phyloP scores from a whole-genome alignment of 116 monocot species.

The Trichopus zeylanicus region DNA sequence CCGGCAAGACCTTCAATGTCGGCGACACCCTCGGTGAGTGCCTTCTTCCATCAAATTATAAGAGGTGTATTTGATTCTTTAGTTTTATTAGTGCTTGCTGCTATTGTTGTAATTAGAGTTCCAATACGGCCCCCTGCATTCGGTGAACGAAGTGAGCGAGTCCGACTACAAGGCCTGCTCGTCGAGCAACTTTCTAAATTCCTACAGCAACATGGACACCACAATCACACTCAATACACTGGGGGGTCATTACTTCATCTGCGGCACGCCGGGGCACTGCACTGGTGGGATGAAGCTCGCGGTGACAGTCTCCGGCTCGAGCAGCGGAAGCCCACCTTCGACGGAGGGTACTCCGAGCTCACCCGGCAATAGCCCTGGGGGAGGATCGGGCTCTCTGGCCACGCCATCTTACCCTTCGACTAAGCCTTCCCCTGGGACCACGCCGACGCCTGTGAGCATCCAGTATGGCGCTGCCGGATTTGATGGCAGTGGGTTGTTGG shows the following conservation, averaged over 20 bases:
- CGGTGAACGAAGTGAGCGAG: conserved; percentile 35
- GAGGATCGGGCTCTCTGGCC: background rate
- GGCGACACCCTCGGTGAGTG: conserved; percentile 48
- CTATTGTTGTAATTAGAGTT: conserved; percentile 23
- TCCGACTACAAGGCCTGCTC: conserved; percentile 48
- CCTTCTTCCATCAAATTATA: too few relatives aligned
- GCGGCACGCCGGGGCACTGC: conserved; percentile 61
- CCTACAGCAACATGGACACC: conserved; percentile 37
- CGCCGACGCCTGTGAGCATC: background rate
- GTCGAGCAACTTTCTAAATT: conserved; percentile 25
- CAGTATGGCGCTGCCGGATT: background rate
- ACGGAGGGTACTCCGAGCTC: too few relatives aligned
- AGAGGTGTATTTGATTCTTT: too few relatives aligned
- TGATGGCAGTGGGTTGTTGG: conserved; percentile 1
- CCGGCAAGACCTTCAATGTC: conserved; percentile 44
- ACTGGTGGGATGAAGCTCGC: conserved; percentile 58
- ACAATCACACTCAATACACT: conserved; percentile 33
- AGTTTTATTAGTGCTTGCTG: background rate
- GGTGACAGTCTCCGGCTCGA: conserved; percentile 17
- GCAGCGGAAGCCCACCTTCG: too few relatives aligned
- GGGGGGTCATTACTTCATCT: conserved; percentile 64
- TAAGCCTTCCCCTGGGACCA: background rate
- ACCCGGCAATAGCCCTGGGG: too few relatives aligned
- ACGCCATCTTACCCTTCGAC: background rate
- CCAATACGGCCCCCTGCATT: conserved; percentile 36